Evolutionary conservation across 1,284 basidiomycete genomes (phyloP), one percentile per base, ranked within the genome.

Genomic region (Volvariella surrecta): DNA sequence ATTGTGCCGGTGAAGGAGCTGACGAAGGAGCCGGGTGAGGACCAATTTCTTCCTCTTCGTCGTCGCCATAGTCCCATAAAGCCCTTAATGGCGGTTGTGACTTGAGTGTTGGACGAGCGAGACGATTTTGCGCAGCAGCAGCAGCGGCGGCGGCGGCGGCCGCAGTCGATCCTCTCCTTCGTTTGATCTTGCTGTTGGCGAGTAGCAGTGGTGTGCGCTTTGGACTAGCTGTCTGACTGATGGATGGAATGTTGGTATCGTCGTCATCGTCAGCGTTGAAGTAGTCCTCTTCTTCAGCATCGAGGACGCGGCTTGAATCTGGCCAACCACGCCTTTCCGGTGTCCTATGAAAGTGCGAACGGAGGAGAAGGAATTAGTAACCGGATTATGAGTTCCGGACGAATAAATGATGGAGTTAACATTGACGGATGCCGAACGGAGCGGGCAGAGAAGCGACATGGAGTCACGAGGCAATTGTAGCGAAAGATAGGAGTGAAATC

Each of bases 261-360:
- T 81, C 74, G 44, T 81, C 77, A 47, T 88, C 86, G 21, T 85
- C 83, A 13, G 67, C 74, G 52, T 92, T 89, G 72, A 96, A 96
- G 69, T 95, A 98, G 49, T 89, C 81, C 56, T 97, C 92, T 53
- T 92, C 88, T 53, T 82, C 83, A 3, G 69, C 70, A 50, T 87
- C 80, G 53, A 78, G 61, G 44, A 63, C 58, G 53, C 78, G 70
- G 48, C 72, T 68, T 37, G 75, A 66, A 47, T 67, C 69, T 41
- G 68, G 63, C 68, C 72, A 70, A 40, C 54, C 60, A 56, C 67
- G 68, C 47, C 55, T 54, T 53, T 71, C 64, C 42, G 58, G 52
- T 43, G 55, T 50, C 52, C 65, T 66, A 50, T 32, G 38, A 44
- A 48, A 24, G 43, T 45, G 15, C 43, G 15, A 4, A 48, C 21